Evolutionary conservation across 2,329 filamentous ascomycete genomes (phyloP).

Genomic region (Ascochyta lentis): DNA sequence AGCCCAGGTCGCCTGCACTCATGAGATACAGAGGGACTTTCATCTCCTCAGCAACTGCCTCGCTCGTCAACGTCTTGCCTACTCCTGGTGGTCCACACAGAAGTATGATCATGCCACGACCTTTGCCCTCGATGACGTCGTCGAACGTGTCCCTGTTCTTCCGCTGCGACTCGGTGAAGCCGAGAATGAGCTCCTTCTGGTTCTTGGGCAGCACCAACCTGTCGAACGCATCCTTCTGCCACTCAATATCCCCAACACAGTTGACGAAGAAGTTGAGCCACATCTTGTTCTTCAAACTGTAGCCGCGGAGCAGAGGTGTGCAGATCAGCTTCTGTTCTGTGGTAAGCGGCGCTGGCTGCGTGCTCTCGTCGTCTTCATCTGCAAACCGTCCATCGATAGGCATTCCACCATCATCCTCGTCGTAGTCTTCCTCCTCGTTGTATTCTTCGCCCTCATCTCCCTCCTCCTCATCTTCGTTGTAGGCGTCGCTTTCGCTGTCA

Average conservation of each 20-base stretch:
- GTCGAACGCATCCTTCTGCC: conserved; percentile 82
- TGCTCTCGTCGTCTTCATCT: conserved; percentile 18
- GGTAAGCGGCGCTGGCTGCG: conserved; percentile 63
- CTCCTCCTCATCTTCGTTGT: conserved; percentile 26
- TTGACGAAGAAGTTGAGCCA: conserved; percentile 88
- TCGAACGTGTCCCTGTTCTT: conserved; percentile 77
- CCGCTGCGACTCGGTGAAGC: conserved; percentile 83
- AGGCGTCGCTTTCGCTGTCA: conserved; percentile 20
- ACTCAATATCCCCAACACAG: conserved; percentile 77
- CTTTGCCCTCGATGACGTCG: conserved; percentile 72
- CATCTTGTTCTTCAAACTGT: conserved; percentile 83
- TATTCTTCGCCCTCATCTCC: conserved; percentile 37
- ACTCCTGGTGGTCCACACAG: conserved; percentile 85
- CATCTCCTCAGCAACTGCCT: conserved; percentile 84
- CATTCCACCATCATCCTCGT: conserved; percentile 19
- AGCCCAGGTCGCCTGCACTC: conserved; percentile 69
- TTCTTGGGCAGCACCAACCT: conserved; percentile 74
- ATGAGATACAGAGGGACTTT: conserved; percentile 83
- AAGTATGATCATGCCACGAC: conserved; percentile 80
- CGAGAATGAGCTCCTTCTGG: conserved; percentile 72
- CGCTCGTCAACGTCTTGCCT: conserved; percentile 85
- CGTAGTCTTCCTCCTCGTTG: conserved; percentile 8
- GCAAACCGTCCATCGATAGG: conserved; percentile 19
- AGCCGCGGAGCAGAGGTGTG: conserved; percentile 81
- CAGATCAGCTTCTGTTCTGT: conserved; percentile 83